Base-by-base conservation (phyloP, 192 early-diverging fungal species). In the Dispira parvispora region DNA sequence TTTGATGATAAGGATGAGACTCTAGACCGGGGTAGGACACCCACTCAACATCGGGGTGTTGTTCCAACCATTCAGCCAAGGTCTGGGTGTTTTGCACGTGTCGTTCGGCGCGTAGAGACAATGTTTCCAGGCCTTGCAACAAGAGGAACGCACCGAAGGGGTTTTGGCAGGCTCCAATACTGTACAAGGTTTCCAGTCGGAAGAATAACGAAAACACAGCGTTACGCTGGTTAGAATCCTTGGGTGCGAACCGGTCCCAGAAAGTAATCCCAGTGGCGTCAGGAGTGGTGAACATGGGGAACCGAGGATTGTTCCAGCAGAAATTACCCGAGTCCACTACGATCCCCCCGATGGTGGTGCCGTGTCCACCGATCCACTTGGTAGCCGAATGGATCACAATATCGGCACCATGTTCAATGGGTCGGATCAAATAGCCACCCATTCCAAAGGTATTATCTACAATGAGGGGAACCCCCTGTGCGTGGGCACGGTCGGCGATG, bases 391-490 rank as follows among this genome's bases (percentile, higher is more conserved):
- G 85, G 18, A 90, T 84, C 65, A 96, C 84, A 69, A 96, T 96
- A 74, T 96, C 90, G n/a, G 94, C 94, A 64, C 91, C 92, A 70
- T 92, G 84, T 45, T 90, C 85, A 62, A 96, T 85, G 9, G 94
- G 94, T n/a, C 80, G 80, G 32, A 82, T 71, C 45, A 89, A 67
- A 70, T 86, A 91, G 16, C 87, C 88, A 56, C 88, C 92, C 60
- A 88, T 87, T 63, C 94, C 94, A 70, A 94, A 96, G 0, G 94
- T 96, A 78, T 96, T 96, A 77, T 96, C 94, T 26, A 96, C 94
- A 60, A 96, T 78, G 52, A 96, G 73, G 46, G 94, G 94, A 45
- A 96, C 75, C 23, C 90, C 90, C 55, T 85, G 79, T 20, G 76
- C 73, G 62, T 96, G 88, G 46, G 87, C 87, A 26, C 88, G 75